Conservation (phyloP, 352 stramenopile genomes). For the Phytophthora podocarpi region DNA sequence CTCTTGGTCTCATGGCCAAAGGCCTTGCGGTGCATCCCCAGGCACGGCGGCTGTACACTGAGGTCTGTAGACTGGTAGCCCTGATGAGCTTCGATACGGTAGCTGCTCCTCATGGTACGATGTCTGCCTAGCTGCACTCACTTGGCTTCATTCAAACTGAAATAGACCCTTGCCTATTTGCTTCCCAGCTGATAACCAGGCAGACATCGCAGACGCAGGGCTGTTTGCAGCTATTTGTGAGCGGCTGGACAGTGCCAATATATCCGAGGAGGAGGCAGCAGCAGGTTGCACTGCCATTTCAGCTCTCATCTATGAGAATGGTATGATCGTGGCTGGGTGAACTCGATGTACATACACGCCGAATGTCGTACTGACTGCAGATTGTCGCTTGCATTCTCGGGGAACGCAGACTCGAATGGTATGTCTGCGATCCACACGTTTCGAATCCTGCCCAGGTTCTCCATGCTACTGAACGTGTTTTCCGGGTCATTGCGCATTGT, state of each 20-base stretch:
- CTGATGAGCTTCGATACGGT: constrained; percentile 63
- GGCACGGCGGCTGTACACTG: constrained; percentile 34
- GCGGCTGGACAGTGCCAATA: constrained; percentile 5
- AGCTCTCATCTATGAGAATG: constrained; percentile 53
- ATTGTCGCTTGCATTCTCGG: too few species aligned
- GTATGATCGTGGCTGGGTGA: constrained; percentile 26
- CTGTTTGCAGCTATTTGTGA: constrained; percentile 39
- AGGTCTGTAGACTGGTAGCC: constrained; percentile 44
- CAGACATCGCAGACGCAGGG: constrained; percentile 41
- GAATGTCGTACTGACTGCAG: background rate
- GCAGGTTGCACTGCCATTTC: constrained; percentile 37
- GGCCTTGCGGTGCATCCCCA: constrained; percentile 35
- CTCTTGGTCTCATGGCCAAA: constrained; percentile 37
- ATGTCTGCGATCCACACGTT: constrained; percentile 31
- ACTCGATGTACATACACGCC: too few species aligned
- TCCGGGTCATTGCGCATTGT: constrained; percentile 22
- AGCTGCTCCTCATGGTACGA: constrained; percentile 45
- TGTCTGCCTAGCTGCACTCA: background rate
- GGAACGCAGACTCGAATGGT: constrained; percentile 28
- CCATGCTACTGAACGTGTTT: constrained; percentile 30
- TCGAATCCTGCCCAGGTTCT: constrained; percentile 30
- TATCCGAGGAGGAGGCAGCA: constrained; percentile 29
- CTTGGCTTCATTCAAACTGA: background rate
- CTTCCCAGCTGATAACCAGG: constrained; percentile 69
- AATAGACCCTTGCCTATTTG: constrained; percentile 11